phyloP scores from a whole-genome alignment of 441 rosid species.

The Erysimum pusillum region DNA sequence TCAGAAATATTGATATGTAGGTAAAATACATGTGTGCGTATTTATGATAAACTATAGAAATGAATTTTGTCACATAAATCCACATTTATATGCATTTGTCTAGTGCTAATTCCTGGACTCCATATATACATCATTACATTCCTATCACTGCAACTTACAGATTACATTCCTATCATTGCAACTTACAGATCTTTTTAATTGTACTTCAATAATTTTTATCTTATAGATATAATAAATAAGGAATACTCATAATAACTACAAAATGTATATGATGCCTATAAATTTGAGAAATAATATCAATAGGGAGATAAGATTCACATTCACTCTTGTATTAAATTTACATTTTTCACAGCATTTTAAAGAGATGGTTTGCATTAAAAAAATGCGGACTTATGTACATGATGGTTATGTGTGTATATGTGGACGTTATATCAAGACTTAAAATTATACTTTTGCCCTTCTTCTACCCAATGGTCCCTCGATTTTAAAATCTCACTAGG shows the following conservation, averaged over 20 bases:
- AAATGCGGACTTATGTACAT: not conserved
- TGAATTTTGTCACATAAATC: not conserved
- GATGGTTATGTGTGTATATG: slow-evolving; percentile 8
- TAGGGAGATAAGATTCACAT: not conserved
- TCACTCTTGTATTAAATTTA: not conserved
- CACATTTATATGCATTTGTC: slow-evolving; percentile 22
- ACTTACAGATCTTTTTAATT: not conserved
- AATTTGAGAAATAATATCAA: not conserved
- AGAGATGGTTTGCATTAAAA: not conserved
- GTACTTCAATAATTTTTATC: not conserved
- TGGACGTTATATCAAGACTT: slow-evolving; percentile 36
- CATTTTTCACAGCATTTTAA: not conserved
- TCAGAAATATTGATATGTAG: slow-evolving; percentile 42
- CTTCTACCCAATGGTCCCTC: slow-evolving; percentile 36
- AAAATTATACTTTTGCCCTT: slow-evolving; percentile 43
- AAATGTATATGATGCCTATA: not conserved
- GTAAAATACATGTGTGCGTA: slow-evolving; percentile 29
- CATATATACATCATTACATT: not conserved
- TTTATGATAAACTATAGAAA: slow-evolving; percentile 29
- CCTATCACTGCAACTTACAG: not conserved
- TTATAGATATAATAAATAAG: not conserved
- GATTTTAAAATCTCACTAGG: slow-evolving; percentile 18
- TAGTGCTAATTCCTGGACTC: not conserved
- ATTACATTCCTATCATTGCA: not conserved
- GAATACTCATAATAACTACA: not conserved